Evolutionary conservation across 306 rosid species (phyloP).

Genomic region (Lupinus albus): DNA sequence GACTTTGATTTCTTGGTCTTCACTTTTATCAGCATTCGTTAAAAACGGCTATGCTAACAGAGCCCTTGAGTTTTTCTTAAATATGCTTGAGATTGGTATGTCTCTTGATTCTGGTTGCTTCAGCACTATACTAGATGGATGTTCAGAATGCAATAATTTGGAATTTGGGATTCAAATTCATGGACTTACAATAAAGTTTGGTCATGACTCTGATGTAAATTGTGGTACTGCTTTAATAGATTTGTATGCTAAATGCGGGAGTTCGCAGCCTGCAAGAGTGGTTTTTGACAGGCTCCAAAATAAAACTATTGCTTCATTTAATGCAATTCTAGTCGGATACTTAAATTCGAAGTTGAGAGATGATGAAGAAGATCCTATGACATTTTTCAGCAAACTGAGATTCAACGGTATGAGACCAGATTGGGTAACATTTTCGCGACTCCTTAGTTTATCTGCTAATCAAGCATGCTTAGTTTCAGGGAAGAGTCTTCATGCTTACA

Average conservation of each 20-base stretch:
- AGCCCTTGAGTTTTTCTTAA: constrained; percentile 42
- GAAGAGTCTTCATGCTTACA: constrained; percentile 52
- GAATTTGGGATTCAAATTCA: constrained; percentile 49
- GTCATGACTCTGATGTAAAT: constrained; percentile 36
- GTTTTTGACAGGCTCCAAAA: constrained; percentile 43
- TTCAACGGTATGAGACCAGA: constrained; percentile 42
- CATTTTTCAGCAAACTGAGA: constrained; percentile 48
- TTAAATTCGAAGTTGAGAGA: constrained; percentile 38
- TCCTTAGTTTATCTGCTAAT: constrained; percentile 51
- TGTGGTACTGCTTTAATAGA: constrained; percentile 51
- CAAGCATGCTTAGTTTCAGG: constrained; percentile 55
- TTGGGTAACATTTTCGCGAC: constrained; percentile 47
- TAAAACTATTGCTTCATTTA: constrained; percentile 50
- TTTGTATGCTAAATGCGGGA: constrained; percentile 51
- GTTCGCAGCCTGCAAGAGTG: constrained; percentile 46
- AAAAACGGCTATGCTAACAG: constrained; percentile 36
- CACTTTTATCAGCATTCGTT: constrained; percentile 45
- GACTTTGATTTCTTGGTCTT: constrained; percentile 56
- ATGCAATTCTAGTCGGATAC: constrained; percentile 58
- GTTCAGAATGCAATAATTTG: constrained; percentile 54
- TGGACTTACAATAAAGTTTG: constrained; percentile 47
- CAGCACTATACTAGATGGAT: constrained; percentile 47
- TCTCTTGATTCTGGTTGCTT: constrained; percentile 49
- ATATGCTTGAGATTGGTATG: constrained; percentile 44
- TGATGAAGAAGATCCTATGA: constrained; percentile 47